A percentile compares a stretch with the other conserved stretches of the same genome.
Conservation (phyloP, 2,329 filamentous ascomycete genomes). For the Xylariaceae sp. region DNA sequence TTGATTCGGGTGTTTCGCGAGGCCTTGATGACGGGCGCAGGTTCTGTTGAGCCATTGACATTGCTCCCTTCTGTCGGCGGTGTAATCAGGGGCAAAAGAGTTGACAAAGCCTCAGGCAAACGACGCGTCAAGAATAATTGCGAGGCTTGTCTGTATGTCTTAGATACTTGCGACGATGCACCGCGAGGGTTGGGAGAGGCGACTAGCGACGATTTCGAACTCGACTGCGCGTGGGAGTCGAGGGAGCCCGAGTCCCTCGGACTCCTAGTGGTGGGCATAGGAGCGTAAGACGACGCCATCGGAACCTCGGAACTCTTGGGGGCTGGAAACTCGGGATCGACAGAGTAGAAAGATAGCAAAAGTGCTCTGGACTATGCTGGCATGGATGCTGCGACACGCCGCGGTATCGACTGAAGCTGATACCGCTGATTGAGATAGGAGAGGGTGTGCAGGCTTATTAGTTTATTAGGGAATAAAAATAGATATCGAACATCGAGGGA, state of each 20-base stretch:
- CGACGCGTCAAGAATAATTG: slow-evolving; percentile 93
- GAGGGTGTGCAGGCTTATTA: not conserved
- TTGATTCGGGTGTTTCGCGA: slow-evolving; percentile 83
- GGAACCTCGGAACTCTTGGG: slow-evolving; percentile 2
- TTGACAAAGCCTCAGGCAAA: slow-evolving; percentile 81
- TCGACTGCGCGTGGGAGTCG: slow-evolving; percentile 50
- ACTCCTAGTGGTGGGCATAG: slow-evolving; percentile 41
- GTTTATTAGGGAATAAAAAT: not conserved
- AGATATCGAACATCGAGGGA: slow-evolving; percentile 1
- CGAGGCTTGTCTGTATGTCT: slow-evolving; percentile 88
- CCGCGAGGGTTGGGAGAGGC: slow-evolving; percentile 57
- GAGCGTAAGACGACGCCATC: slow-evolving; percentile 40
- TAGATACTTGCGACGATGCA: slow-evolving; percentile 70
- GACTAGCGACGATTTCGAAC: slow-evolving; percentile 65
- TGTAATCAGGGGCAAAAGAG: slow-evolving; percentile 75
- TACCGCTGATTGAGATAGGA: not conserved
- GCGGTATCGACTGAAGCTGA: slow-evolving; percentile 7
- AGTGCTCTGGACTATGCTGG: slow-evolving; percentile 10
- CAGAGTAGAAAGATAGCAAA: not conserved
- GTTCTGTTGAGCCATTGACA: slow-evolving; percentile 42
- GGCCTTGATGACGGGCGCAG: slow-evolving; percentile 72
- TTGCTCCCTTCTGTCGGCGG: slow-evolving; percentile 44
- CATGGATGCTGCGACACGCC: slow-evolving; percentile 5
- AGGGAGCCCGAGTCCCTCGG: slow-evolving; percentile 43
- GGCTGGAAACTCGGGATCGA: not conserved